Evolutionary conservation across 1,284 basidiomycete genomes (phyloP), one percentile per base, ranked within the genome.

Genomic region (Meripilus lineatus): DNA sequence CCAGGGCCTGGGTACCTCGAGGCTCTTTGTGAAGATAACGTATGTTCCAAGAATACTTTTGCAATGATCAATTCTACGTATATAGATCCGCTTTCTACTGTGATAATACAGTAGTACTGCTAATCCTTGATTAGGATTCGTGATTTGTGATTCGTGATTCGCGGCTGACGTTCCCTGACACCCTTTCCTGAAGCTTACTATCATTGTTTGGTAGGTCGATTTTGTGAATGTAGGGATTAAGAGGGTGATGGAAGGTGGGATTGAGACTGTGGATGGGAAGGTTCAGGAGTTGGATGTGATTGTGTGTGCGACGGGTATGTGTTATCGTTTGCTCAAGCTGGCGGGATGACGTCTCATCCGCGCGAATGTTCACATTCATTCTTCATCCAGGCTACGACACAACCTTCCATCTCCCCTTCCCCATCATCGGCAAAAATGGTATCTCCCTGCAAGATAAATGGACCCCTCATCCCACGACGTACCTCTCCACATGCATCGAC

Each of bases 1-100:
- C 80, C 81, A 2, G 81, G 79, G 0, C 79, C 79, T 24, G 79
- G 81, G 2, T 84, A 81, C 56, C 66, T 84, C 20, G 79, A 82
- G 53, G 75, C 82, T 0, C 58, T 84, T 6, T 75, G 74, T 49
- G 67, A 74, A 57, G 73, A 77, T 42, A 82, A 83, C 53, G 79
- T 79, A 44, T 35, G 65, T 52, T 4, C 38, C 24, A 20, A 38
- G 41, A 34, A 28, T 10, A 15, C 14, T 28, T 13, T 22, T 5
- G n/a, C 38, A 14, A 38, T 36, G 10, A 22, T 40, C 15, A n/a
- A n/a, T n/a, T n/a, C n/a, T n/a, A n/a, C n/a, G n/a, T n/a, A n/a
- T n/a, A n/a, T n/a, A n/a, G n/a, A n/a, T n/a, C n/a, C n/a, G n/a
- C n/a, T n/a, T n/a, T n/a, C n/a, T n/a, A n/a, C n/a, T n/a, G n/a